These are phyloP conservation scores for Trichosporon faecale DNA, from an alignment of 1,284 basidiomycete genomes.

Conservation along the genomic window DNA sequence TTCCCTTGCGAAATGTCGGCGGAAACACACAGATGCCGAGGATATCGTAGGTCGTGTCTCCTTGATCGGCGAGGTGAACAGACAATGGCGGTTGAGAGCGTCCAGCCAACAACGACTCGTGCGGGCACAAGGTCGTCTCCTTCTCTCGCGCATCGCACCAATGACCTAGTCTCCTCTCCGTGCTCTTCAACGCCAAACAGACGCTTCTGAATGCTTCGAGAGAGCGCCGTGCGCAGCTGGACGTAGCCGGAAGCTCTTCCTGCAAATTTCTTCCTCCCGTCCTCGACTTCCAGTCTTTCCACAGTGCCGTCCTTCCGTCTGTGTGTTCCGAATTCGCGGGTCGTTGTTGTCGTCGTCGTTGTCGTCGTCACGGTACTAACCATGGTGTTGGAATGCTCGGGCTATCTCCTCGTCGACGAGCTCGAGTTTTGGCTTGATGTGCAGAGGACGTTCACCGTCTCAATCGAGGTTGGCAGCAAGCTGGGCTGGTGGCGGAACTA, in stretches of 20 bases:
- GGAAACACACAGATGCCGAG: not conserved
- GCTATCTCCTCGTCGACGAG: not conserved
- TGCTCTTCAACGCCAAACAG: not conserved
- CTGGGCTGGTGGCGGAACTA: no score
- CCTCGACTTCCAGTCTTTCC: not conserved
- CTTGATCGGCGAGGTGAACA: no score
- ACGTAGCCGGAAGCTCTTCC: not conserved
- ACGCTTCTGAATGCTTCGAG: not conserved
- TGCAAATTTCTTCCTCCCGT: not conserved
- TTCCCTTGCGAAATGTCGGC: not conserved
- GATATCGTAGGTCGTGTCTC: not conserved
- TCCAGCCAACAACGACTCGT: no score
- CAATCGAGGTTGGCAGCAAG: not conserved
- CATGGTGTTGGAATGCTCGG: not conserved
- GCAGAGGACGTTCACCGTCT: not conserved
- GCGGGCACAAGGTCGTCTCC: no score
- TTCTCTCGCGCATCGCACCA: not conserved
- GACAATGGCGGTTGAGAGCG: no score
- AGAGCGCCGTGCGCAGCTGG: not conserved
- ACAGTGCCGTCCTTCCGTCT: not conserved
- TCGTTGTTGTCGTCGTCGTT: not conserved
- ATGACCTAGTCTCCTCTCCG: not conserved
- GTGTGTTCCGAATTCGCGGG: not conserved
- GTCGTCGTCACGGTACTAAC: not conserved
- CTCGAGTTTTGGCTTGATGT: conserved; percentile 5